Conservation (phyloP, 192 early-diverging fungal species). For the Dissophora globulifera region DNA sequence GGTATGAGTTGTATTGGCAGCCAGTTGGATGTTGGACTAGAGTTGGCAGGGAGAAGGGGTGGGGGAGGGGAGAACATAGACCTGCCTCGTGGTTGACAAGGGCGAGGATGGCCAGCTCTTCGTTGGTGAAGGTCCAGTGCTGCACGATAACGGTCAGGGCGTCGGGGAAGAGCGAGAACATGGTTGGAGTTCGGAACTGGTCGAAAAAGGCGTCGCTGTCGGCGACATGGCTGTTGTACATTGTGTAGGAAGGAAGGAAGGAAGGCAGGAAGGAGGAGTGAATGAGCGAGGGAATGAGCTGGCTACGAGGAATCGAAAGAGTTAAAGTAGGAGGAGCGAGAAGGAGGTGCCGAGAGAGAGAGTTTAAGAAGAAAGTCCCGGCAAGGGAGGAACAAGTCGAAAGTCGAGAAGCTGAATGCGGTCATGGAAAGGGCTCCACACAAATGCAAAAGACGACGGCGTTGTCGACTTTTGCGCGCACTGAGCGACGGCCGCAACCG, state of each 20-base stretch:
- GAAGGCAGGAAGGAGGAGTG: neutral
- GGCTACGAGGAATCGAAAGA: too few species aligned
- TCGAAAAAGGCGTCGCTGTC: neutral
- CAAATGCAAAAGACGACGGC: too few species aligned
- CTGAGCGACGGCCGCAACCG: too few species aligned
- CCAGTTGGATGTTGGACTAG: too few species aligned
- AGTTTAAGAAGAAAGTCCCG: too few species aligned
- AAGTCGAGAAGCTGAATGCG: too few species aligned
- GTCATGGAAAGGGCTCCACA: too few species aligned
- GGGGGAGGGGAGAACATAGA: neutral
- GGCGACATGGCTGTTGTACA: neutral
- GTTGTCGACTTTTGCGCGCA: too few species aligned
- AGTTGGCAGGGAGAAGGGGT: neutral
- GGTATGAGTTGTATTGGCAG: neutral
- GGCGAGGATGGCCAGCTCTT: slow-evolving; percentile 16
- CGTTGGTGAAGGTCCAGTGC: slow-evolving; percentile 14
- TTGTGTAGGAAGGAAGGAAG: neutral
- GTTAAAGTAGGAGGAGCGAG: too few species aligned
- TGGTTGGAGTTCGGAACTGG: slow-evolving; percentile 10
- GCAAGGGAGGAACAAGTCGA: too few species aligned
- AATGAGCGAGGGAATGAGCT: neutral
- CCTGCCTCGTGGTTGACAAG: slow-evolving; percentile 46
- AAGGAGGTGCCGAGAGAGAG: too few species aligned
- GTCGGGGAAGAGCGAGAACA: slow-evolving; percentile 49
- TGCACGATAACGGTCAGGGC: slow-evolving; percentile 25